phyloP scores from a whole-genome alignment of 768 basidiomycete genomes.

The Rhodotorula taiwanensis region DNA sequence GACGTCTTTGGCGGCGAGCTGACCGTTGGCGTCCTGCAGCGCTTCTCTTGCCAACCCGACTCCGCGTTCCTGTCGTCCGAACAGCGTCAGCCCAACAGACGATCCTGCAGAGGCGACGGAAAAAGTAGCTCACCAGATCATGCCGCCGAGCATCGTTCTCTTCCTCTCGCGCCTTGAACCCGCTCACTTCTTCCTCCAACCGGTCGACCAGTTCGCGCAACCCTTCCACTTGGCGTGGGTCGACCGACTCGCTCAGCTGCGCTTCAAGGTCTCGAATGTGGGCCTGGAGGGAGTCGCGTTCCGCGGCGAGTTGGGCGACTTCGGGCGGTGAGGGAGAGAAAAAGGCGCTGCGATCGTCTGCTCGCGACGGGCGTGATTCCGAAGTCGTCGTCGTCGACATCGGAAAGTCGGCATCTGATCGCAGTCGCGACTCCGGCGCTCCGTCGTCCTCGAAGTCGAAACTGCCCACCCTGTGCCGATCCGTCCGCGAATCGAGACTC shows the following conservation, averaged over 20 bases:
- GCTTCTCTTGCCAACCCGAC: slow-evolving; percentile 15
- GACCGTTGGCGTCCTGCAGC: slow-evolving; percentile 11
- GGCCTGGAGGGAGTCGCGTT: slow-evolving; percentile 56
- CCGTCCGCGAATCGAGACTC: no score
- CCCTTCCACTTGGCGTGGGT: slow-evolving; percentile 54
- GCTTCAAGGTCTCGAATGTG: slow-evolving; percentile 23
- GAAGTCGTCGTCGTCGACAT: no score
- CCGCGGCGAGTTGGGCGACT: slow-evolving; percentile 37
- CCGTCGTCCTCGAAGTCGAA: no score
- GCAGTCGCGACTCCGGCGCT: no score
- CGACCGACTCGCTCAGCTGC: neutral
- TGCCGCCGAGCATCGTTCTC: slow-evolving; percentile 12
- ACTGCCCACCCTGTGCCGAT: no score
- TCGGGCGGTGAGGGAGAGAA: no score
- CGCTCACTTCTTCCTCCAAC: neutral
- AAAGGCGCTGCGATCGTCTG: no score
- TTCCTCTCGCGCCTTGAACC: neutral
- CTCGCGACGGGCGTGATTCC: no score
- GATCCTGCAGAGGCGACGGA: neutral
- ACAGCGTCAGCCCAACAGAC: neutral
- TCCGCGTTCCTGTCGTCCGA: slow-evolving; percentile 61
- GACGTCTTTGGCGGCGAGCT: neutral
- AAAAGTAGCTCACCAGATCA: slow-evolving; percentile 8
- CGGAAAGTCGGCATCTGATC: no score
- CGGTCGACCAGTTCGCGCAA: slow-evolving; percentile 43